Conservation (phyloP, 2,329 filamentous ascomycete genomes). For the Colletotrichum agaves region DNA sequence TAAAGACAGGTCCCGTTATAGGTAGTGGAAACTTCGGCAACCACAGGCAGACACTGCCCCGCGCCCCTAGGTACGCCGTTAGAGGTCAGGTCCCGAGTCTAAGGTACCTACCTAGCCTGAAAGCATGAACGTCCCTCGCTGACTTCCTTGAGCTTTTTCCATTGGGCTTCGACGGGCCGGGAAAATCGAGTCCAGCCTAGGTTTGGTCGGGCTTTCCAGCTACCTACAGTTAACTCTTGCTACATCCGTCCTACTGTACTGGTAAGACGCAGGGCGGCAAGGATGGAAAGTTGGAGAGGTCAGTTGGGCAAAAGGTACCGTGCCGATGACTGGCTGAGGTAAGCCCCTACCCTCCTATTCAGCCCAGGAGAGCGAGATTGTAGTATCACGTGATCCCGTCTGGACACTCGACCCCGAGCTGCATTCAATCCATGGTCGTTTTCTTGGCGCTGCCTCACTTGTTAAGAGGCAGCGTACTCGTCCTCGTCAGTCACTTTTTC, state of each 20-base stretch:
- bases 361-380: neutral
- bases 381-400: neutral
- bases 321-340: slow-evolving; percentile 26
- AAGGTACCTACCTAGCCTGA: too few relatives aligned
- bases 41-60: slow-evolving; percentile 24
- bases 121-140: neutral
- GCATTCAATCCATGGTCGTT: neutral
- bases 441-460: slow-evolving; percentile 19
- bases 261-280: slow-evolving; percentile 23
- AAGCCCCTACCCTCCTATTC: neutral
- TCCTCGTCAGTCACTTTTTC: slow-evolving; percentile 21
- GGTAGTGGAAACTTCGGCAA: neutral
- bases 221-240: neutral
- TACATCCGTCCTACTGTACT: slow-evolving; percentile 7
- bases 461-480: slow-evolving; percentile 2
- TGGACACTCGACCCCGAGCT: neutral
- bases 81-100: neutral
- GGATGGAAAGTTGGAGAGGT: neutral
- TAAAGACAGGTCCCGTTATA: neutral
- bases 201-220: too few relatives aligned
- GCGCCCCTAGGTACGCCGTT: slow-evolving; percentile 20
- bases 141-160: neutral
- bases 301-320: slow-evolving; percentile 20
- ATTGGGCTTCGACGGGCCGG: neutral
- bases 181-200: neutral